Evolutionary conservation across 2,329 filamentous ascomycete species (phyloP), one percentile per base, ranked within the genome.

Genomic region (Ambrosiella cleistominuta): DNA sequence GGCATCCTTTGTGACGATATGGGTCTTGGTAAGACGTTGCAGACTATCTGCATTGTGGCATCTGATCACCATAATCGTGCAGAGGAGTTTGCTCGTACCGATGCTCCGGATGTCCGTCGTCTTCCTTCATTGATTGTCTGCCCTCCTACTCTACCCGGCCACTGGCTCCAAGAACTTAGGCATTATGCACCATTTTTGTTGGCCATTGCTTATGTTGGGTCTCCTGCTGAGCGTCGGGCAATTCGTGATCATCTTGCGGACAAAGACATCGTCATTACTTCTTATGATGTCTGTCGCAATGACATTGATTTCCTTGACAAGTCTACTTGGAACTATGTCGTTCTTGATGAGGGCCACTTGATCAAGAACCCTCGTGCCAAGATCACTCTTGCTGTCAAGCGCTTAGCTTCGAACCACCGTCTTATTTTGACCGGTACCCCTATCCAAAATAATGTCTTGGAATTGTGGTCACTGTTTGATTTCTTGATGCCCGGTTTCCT

Each of bases 351-450:
- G 72, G 93, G 94, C 1, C 93, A 98, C 72, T 73, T 98, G 62
- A 98, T 98, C 76, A 98, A 98, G 75, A 98, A 98, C 68, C 89
- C 93, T 2, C 94, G 93, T 68, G 90, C 94, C 1, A 98, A 98
- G 73, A 93, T 94, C 61, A 94, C 88, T 0, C 78, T 90, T 61
- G 90, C 93, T 0, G 91, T 97, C 63, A 98, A 98, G 75, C 81
- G 81, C 60, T 76, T 98, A 39, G 72, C 81, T 6, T 95, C 89
- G 68, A 97, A 98, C 65, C 94, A 98, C 67, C 86, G 93, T 17
- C 78, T 98, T 54, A 98, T 98, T 64, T 79, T 98, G 3, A 98
- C 93, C 0, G 93, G 93, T 45, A 98, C 93, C 1, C 93, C 93
- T 0, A 97, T 97, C 63, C 91, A 97, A 69, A 97, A 97, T 70